These are phyloP conservation scores for Choricystis sp. DNA, from an alignment of 139 green algal genomes.

Conservation along the genomic window DNA sequence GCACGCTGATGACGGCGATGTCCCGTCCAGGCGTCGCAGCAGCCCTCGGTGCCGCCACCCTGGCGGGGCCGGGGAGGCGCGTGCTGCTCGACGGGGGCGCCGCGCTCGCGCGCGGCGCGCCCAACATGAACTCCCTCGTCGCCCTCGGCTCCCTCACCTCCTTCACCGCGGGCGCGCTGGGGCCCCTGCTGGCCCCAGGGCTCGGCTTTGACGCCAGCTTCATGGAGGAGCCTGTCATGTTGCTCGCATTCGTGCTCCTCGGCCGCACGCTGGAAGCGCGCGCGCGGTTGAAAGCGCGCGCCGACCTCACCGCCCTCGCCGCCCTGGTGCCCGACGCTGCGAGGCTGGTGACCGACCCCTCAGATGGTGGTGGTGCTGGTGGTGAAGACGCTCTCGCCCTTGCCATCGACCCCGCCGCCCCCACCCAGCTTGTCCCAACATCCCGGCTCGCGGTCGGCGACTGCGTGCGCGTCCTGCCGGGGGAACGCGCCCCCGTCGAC, in stretches of 20 bases:
- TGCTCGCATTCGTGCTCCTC: constrained; percentile 88
- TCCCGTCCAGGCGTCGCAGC: constrained; percentile 36
- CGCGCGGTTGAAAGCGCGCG: constrained; percentile 30
- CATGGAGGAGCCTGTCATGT: constrained; percentile 88
- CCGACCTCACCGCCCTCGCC: constrained; percentile 48
- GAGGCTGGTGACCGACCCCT: constrained; percentile 47
- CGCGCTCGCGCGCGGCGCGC: constrained; percentile 41
- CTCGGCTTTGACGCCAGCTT: constrained; percentile 50
- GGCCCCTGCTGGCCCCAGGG: constrained; percentile 18
- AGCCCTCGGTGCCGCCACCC: constrained; percentile 47
- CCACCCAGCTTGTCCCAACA: constrained; percentile 32
- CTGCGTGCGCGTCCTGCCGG: constrained; percentile 66
- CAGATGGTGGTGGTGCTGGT: too few relatives aligned
- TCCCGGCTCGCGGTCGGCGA: constrained; percentile 17
- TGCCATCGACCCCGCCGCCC: constrained; percentile 2
- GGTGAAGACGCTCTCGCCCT: constrained; percentile 9
- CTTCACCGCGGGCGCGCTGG: constrained; percentile 35
- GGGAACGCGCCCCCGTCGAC: constrained; percentile 80
- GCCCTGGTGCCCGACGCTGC: constrained; percentile 48
- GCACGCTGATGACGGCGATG: constrained; percentile 34
- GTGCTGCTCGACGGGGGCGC: constrained; percentile 50
- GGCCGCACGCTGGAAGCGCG: constrained; percentile 61
- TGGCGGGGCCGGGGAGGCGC: constrained; percentile 59
- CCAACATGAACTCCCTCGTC: constrained; percentile 89
- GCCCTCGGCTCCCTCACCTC: constrained; percentile 51